Evolutionary conservation across 2,329 filamentous ascomycete genomes (phyloP).

Genomic region (Didymella exigua): DNA sequence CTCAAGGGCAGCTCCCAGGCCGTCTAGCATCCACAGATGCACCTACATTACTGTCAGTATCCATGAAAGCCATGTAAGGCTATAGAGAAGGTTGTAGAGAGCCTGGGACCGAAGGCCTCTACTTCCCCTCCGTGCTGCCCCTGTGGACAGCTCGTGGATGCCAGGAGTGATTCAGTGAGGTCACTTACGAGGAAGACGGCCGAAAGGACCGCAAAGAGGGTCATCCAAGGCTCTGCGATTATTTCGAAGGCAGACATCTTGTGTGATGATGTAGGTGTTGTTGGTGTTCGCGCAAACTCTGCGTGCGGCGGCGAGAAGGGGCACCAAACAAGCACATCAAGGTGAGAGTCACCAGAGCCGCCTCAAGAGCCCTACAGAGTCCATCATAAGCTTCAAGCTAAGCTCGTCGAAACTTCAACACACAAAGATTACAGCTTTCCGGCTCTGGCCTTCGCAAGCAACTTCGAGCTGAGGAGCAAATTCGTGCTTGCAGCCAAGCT

Average conservation of each 20-base stretch:
- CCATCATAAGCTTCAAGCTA: not conserved
- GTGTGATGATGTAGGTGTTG: not conserved
- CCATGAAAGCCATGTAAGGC: not conserved
- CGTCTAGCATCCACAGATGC: not conserved
- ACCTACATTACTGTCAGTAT: not conserved
- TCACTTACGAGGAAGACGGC: not conserved
- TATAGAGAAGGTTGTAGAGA: too few species aligned
- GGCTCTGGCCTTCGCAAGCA: too few species aligned
- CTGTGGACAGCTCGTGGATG: not conserved
- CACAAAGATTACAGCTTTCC: too few species aligned
- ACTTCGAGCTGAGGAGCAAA: too few species aligned
- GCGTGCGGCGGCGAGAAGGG: not conserved
- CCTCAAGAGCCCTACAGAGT: not conserved
- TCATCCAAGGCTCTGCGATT: not conserved
- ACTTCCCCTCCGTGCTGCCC: not conserved
- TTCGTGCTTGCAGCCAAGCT: too few species aligned
- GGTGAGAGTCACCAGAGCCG: not conserved
- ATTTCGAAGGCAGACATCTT: not conserved
- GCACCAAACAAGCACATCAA: not conserved
- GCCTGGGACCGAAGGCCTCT: too few species aligned
- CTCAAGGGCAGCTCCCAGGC: not conserved
- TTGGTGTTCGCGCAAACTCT: slow-evolving; percentile 9
- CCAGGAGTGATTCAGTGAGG: not conserved
- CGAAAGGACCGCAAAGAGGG: not conserved
- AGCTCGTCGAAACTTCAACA: too few species aligned